Percentiles rank a stretch among this genome's conserved stretches.
Conservation (phyloP, 345 rosid species). For the Streptanthus diversifolius region DNA sequence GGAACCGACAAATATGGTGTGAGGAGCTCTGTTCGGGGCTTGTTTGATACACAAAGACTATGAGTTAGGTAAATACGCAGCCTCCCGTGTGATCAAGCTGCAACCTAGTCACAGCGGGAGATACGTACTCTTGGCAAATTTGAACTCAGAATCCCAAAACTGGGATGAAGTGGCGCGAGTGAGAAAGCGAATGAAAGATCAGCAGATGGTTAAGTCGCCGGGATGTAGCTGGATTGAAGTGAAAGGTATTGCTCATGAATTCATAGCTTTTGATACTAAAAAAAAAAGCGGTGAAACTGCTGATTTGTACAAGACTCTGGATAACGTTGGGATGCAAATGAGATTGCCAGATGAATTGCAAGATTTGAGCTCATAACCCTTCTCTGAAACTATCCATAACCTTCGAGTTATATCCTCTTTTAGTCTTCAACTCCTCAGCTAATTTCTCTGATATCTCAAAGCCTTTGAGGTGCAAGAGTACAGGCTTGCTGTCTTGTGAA, state of each 20-base stretch:
- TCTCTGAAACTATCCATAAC: slow-evolving; percentile 34
- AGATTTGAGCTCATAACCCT: slow-evolving; percentile 7
- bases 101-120: slow-evolving; percentile 52
- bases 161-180: slow-evolving; percentile 52
- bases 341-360: not conserved
- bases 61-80: slow-evolving; percentile 41
- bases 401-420: slow-evolving; percentile 2
- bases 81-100: slow-evolving; percentile 45
- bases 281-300: not conserved
- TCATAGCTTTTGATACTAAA: slow-evolving; percentile 7
- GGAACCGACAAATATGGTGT: slow-evolving; percentile 30
- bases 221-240: slow-evolving; percentile 59
- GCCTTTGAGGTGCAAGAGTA: slow-evolving; percentile 11
- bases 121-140: slow-evolving; percentile 45
- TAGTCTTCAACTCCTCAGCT: not conserved
- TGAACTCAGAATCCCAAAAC: slow-evolving; percentile 48
- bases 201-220: slow-evolving; percentile 44
- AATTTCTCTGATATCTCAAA: slow-evolving; percentile 27
- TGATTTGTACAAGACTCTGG: slow-evolving; percentile 22
- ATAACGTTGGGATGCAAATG: slow-evolving; percentile 7
- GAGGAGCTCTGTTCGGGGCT: slow-evolving; percentile 34
- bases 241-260: slow-evolving; percentile 13
- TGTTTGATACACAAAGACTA: slow-evolving; percentile 18
- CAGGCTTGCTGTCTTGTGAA: slow-evolving; percentile 21
- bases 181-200: slow-evolving; percentile 47